Conservation (phyloP, 805 yeast species). For the Lipomyces mesembrius region DNA sequence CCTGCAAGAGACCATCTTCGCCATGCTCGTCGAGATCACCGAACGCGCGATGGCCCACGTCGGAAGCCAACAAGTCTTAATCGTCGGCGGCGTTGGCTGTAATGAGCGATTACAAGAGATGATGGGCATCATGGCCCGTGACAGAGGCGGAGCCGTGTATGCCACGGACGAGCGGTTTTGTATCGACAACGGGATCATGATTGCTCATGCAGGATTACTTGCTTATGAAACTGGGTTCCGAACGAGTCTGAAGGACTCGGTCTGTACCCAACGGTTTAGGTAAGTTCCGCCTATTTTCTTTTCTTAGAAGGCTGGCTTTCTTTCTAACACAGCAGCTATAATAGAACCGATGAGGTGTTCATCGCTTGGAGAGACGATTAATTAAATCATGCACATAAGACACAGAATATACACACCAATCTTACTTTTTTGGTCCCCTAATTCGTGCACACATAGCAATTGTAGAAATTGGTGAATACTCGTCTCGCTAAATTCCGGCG, state of each 20-base stretch:
- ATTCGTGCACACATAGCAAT: too few relatives aligned
- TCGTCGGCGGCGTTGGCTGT: slow-evolving; percentile 99
- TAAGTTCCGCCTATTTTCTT: not conserved
- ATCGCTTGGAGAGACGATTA: slow-evolving; percentile 33
- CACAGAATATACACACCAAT: too few relatives aligned
- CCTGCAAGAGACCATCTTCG: slow-evolving; percentile 86
- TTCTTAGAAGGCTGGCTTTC: not conserved
- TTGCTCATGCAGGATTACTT: slow-evolving; percentile 94
- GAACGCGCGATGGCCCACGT: slow-evolving; percentile 99
- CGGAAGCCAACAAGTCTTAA: slow-evolving; percentile 80
- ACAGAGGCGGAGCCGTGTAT: slow-evolving; percentile 82
- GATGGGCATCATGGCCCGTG: slow-evolving; percentile 95
- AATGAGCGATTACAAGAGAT: slow-evolving; percentile 88
- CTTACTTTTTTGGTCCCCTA: too few relatives aligned
- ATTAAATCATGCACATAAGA: not conserved
- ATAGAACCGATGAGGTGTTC: slow-evolving; percentile 29
- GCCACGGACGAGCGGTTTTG: slow-evolving; percentile 98
- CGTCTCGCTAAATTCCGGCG: not conserved
- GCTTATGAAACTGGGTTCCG: slow-evolving; percentile 79
- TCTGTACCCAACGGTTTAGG: slow-evolving; percentile 90
- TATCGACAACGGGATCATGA: slow-evolving; percentile 98
- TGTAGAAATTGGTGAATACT: too few relatives aligned
- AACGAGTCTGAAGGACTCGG: slow-evolving; percentile 66
- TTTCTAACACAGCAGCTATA: not conserved
- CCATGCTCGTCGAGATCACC: slow-evolving; percentile 97